Conservation (phyloP, 495 filamentous ascomycete genomes). For the Neurospora hispaniola region DNA sequence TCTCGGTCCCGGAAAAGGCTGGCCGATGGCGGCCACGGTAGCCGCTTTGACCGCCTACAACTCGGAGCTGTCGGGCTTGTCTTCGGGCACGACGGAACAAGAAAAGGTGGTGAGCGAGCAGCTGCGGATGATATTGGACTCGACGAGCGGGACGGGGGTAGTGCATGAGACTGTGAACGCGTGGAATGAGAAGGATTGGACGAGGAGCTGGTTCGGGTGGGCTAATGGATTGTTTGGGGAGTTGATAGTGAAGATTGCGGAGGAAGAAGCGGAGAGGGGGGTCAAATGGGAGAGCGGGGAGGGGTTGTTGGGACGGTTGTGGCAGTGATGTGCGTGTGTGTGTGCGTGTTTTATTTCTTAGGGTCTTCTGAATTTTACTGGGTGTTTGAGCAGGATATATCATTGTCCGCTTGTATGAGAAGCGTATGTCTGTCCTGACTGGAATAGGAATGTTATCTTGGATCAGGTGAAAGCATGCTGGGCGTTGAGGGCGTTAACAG, state of each 20-base stretch:
- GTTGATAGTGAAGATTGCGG: constrained; percentile 38
- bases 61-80: constrained; percentile 32
- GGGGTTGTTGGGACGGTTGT: constrained; percentile 19
- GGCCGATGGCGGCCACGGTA: constrained; percentile 50
- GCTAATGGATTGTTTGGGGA: constrained; percentile 60
- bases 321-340: constrained; percentile 11
- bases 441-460: background rate
- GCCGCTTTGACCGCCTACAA: constrained; percentile 33
- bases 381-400: background rate
- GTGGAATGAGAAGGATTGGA: constrained; percentile 42
- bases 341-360: background rate
- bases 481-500: background rate
- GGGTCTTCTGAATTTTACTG: background rate
- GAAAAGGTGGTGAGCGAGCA: constrained; percentile 18
- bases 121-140: constrained; percentile 35
- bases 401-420: background rate
- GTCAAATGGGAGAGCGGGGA: constrained; percentile 4
- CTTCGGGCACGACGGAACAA: constrained; percentile 23
- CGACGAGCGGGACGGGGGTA: constrained; percentile 44
- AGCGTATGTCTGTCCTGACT: background rate
- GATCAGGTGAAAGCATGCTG: background rate
- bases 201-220: constrained; percentile 60
- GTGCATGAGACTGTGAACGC: constrained; percentile 52
- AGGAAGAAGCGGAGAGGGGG: constrained; percentile 18
- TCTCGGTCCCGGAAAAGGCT: constrained; percentile 44